Base-by-base conservation (phyloP, 75 land plant species). In the Ceratopteris richardii region DNA sequence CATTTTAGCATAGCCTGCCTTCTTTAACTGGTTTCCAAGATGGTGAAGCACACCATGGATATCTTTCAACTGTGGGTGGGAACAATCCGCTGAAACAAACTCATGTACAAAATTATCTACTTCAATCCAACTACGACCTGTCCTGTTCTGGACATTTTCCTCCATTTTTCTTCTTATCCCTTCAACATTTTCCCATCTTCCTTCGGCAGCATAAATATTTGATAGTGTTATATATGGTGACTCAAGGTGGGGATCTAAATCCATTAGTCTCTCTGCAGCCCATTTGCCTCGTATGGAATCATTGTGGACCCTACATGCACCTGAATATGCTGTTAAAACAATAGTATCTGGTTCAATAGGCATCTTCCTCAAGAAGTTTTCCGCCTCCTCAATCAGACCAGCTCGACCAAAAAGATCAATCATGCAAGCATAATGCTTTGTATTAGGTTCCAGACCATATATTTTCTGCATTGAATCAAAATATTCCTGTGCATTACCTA, bases 361-460 rank as follows among this genome's bases (percentile, higher is more conserved):
- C 89, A 85, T 88, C 12, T 30, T 39, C n/a, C 62, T 31, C 9
- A 85, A 68, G 1, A 82, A 44, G 16, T 40, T 50, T 28, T 71
- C 51, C 18, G 93, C 93, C 11, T 88, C 81, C 18, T 57, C 27
- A 23, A 88, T 51, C 16, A 63, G 64, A 0, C 88, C 93, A 9
- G 85, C 80, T 0, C 93, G 77, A 14, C 82, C 81, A 26, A 79
- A 72, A 31, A 85, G 61, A 63, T 82, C 88, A 20, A 85, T 85
- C 68, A 88, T 47, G 31, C 74, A 65, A n/a, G 80, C 77, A 67
- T 84, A 85, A 61, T 88, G 93, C 64, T 85, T 75, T 36, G 57
- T 47, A 0, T 63, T 76, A 18, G 84, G 80, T 27, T 67, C 70
- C 26, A 87, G 63, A 16, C 74, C 74, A 60, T 63, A 60, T 0